phyloP scores from a whole-genome alignment of 805 yeast species.

The Maudiozyma saulgeensis region DNA sequence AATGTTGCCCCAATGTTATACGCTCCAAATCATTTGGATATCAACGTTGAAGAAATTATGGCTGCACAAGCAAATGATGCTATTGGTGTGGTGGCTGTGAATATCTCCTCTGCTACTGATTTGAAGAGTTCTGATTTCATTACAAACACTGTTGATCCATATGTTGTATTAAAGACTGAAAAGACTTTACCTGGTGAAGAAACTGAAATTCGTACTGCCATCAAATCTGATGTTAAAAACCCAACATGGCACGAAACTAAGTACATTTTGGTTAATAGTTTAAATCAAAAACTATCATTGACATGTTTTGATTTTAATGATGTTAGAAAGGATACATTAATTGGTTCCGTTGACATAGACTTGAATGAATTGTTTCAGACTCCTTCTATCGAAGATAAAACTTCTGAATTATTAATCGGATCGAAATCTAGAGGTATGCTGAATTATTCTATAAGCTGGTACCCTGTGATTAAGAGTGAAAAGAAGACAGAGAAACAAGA shows the following conservation, averaged over 20 bases:
- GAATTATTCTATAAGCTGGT: conserved; percentile 44
- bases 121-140: conserved; percentile 34
- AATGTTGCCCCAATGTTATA: conserved; percentile 68
- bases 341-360: conserved; percentile 45
- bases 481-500: conserved; percentile 9
- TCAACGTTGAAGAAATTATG: conserved; percentile 65
- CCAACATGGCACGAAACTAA: conserved; percentile 64
- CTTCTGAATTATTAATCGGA: conserved; percentile 29
- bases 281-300: conserved; percentile 49
- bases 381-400: conserved; percentile 19
- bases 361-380: conserved; percentile 52
- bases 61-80: conserved; percentile 57
- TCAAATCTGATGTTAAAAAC: conserved; percentile 44
- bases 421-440: conserved; percentile 47
- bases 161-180: conserved; percentile 39
- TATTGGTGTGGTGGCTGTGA: conserved; percentile 58
- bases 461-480: conserved; percentile 21
- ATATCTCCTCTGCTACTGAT: conserved; percentile 43
- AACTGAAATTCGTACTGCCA: conserved; percentile 38
- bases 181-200: conserved; percentile 37
- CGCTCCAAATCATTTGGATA: conserved; percentile 72
- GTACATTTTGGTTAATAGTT: conserved; percentile 44
- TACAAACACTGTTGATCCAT: conserved; percentile 48
- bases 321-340: conserved; percentile 44
- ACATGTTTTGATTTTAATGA: conserved; percentile 48